A percentile compares a stretch with the other conserved stretches of the same genome.
Conservation (phyloP, 495 filamentous ascomycete species). For the Geopyxis carbonaria region DNA sequence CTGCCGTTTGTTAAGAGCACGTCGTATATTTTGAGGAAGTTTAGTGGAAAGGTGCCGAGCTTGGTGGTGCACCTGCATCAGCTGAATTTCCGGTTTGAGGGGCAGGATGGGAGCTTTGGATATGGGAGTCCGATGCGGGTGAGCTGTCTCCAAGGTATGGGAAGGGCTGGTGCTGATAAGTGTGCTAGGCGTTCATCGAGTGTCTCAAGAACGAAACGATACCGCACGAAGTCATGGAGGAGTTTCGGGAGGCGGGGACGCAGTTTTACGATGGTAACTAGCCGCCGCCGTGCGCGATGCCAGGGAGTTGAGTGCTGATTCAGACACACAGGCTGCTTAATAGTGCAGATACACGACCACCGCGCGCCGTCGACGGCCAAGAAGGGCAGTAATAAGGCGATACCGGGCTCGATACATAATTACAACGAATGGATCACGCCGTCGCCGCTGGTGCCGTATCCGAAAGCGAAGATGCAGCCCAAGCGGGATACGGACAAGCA, state of each 20-base stretch:
- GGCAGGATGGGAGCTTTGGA: conserved; percentile 77
- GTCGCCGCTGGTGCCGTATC: conserved; percentile 68
- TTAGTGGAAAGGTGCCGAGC: conserved; percentile 55
- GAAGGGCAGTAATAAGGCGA: conserved; percentile 36
- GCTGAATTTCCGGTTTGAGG: conserved; percentile 79
- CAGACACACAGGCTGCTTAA: conserved; percentile 51
- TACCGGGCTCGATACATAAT: conserved; percentile 77
- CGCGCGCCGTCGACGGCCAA: conserved; percentile 42
- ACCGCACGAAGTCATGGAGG: conserved; percentile 58
- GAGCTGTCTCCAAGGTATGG: conserved; percentile 15
- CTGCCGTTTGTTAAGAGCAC: conserved; percentile 38
- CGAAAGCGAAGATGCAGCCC: conserved; percentile 35
- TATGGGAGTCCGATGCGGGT: conserved; percentile 84
- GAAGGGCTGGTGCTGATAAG: conserved; percentile 4
- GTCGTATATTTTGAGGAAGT: conserved; percentile 68
- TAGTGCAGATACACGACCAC: conserved; percentile 81
- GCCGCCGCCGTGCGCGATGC: background rate
- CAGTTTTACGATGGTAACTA: conserved; percentile 73
- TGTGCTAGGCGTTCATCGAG: conserved; percentile 39
- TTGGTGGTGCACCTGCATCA: conserved; percentile 72
- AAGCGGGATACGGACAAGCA: conserved; percentile 6
- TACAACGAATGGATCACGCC: conserved; percentile 75
- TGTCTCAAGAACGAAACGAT: conserved; percentile 45
- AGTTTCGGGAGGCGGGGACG: conserved; percentile 46
- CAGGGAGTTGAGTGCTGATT: background rate